These are phyloP conservation scores for Posidonia australis DNA, from an alignment of 106 monocot genomes.

Conservation along the genomic window DNA sequence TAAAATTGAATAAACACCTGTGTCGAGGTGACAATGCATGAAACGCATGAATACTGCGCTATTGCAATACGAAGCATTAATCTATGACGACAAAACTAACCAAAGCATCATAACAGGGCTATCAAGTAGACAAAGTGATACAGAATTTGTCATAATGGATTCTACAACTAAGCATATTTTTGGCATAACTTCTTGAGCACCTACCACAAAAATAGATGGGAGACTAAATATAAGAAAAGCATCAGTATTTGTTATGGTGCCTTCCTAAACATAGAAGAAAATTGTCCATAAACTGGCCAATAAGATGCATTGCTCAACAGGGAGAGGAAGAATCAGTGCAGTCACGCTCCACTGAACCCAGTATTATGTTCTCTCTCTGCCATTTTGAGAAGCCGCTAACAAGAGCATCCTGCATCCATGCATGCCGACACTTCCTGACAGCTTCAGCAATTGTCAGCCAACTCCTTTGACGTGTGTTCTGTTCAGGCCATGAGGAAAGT, in stretches of 20 bases:
- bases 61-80: too few species aligned
- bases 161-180: not conserved
- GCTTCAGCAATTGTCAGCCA: conserved; percentile 61
- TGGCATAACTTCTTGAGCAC: not conserved
- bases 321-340: not conserved
- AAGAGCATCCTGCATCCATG: conserved; percentile 59
- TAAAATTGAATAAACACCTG: too few species aligned
- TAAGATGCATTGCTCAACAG: not conserved
- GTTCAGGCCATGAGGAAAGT: conserved; percentile 60
- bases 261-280: not conserved
- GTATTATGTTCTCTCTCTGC: conserved; percentile 4
- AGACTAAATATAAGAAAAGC: not conserved
- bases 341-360: not conserved
- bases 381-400: conserved; percentile 34
- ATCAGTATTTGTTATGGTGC: not conserved
- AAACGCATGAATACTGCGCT: too few species aligned
- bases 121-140: not conserved
- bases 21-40: too few species aligned
- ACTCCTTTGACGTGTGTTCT: conserved; percentile 43
- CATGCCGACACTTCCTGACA: conserved; percentile 23
- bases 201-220: not conserved
- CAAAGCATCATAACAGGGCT: too few species aligned
- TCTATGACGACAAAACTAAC: too few species aligned
- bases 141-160: not conserved
- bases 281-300: not conserved